These are phyloP conservation scores for Geosmithia flava DNA, from an alignment of 2,329 filamentous ascomycete species.

Conservation along the genomic window DNA sequence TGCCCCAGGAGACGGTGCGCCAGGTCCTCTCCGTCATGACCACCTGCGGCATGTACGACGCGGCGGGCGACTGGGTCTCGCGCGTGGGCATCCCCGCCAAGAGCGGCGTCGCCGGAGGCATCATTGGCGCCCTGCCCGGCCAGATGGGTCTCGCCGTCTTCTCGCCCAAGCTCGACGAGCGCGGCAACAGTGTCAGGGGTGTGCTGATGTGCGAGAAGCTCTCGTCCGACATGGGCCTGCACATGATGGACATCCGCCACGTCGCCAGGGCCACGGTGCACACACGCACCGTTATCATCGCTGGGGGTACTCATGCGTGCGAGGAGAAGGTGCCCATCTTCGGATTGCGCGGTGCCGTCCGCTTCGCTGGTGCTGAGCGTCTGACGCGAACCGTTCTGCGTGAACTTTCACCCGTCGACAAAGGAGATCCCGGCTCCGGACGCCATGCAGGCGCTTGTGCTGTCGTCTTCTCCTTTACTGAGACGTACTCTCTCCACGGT, in stretches of 20 bases:
- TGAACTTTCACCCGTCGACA: conserved; percentile 11
- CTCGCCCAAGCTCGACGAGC: conserved; percentile 17
- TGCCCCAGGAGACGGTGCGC: conserved; percentile 20
- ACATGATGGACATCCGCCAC: conserved; percentile 21
- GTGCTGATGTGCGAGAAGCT: conserved; percentile 17
- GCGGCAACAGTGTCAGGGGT: conserved; percentile 18
- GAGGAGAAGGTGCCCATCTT: conserved; percentile 17
- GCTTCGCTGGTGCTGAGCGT: conserved; percentile 19
- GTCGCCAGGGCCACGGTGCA: conserved; percentile 15
- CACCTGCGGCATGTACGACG: conserved; percentile 27
- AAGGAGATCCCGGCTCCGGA: conserved; percentile 13
- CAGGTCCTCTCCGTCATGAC: conserved; percentile 28
- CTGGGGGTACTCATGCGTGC: conserved; percentile 10
- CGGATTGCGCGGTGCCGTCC: conserved; percentile 17
- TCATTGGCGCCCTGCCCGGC: conserved; percentile 17
- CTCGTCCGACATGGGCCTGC: conserved; percentile 18
- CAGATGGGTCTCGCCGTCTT: conserved; percentile 18
- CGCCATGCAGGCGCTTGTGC: conserved; percentile 12
- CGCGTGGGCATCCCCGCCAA: conserved; percentile 24
- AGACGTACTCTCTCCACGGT: conserved; percentile 16
- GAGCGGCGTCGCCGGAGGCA: conserved; percentile 19
- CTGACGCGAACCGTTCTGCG: conserved; percentile 15
- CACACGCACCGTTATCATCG: conserved; percentile 15
- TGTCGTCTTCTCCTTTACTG: conserved; percentile 17
- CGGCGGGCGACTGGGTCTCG: conserved; percentile 25